Conservation (phyloP, 495 filamentous ascomycete genomes). For the Hyaloscypha variabilis region DNA sequence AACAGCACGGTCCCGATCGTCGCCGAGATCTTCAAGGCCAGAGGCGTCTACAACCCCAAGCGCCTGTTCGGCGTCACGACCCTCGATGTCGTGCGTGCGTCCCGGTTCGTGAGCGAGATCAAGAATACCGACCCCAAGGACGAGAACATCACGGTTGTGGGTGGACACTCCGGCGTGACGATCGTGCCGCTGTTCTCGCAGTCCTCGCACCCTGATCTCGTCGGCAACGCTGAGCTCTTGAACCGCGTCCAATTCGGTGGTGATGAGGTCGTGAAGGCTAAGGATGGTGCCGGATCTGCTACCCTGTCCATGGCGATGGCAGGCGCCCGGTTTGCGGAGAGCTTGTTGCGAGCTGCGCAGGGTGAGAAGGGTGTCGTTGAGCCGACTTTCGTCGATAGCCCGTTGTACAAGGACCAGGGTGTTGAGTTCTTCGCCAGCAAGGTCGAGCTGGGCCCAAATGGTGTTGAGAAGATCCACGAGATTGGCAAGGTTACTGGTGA, state of each 20-base stretch:
- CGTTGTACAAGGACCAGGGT: conserved; percentile 96
- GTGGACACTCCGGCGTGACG: conserved; percentile 96
- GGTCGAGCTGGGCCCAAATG: conserved; percentile 94
- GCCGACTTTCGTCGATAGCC: conserved; percentile 95
- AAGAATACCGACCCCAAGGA: conserved; percentile 85
- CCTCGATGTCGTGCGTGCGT: conserved; percentile 96
- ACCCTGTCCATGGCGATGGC: conserved; percentile 99
- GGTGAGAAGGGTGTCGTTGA: conserved; percentile 95
- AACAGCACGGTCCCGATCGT: conserved; percentile 99
- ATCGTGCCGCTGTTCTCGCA: conserved; percentile 98
- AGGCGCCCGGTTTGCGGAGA: conserved; percentile 95
- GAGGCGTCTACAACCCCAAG: conserved; percentile 96
- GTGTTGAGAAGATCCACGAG: conserved; percentile 88
- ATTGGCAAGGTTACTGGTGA: conserved; percentile 79
- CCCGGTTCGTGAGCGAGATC: conserved; percentile 93
- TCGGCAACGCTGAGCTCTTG: conserved; percentile 75
- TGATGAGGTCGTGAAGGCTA: conserved; percentile 99
- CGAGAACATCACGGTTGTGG: conserved; percentile 94
- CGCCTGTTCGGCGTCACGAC: conserved; percentile 99
- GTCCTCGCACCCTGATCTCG: conserved; percentile 81
- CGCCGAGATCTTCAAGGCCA: conserved; percentile 93
- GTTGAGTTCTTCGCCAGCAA: conserved; percentile 92
- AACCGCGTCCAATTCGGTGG: conserved; percentile 98
- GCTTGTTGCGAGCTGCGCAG: conserved; percentile 86
- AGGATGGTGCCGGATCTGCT: conserved; percentile 96